phyloP scores from a whole-genome alignment of 176 grass and related monocot species.

The Phoenix roebelenii region DNA sequence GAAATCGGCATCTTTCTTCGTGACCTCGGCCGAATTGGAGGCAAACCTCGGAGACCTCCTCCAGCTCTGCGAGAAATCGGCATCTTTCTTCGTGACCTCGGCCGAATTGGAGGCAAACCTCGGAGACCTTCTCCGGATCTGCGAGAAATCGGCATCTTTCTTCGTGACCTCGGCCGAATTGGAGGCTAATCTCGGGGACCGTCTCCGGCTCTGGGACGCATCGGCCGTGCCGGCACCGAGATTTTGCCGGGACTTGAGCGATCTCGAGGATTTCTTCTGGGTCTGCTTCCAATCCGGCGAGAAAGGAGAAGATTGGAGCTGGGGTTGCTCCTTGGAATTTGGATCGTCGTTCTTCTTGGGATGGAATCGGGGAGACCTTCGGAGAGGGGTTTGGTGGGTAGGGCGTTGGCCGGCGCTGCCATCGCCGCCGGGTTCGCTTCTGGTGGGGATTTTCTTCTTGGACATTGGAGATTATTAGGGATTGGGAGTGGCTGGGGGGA shows the following conservation, averaged over 20 bases:
- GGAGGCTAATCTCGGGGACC: constrained; percentile 4
- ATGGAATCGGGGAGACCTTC: constrained; percentile 20
- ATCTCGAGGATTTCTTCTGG: not conserved
- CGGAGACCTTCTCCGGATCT: not conserved
- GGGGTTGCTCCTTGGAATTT: not conserved
- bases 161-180: not conserved
- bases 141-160: not conserved
- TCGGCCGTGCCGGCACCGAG: too few species aligned
- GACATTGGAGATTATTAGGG: too few species aligned
- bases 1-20: not conserved
- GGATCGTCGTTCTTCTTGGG: not conserved
- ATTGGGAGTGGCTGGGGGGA: too few species aligned
- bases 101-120: not conserved
- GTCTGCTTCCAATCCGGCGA: constrained; percentile 1
- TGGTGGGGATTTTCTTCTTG: too few species aligned
- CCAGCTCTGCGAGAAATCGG: not conserved
- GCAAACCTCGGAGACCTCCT: constrained; percentile 5
- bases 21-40: not conserved
- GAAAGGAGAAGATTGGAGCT: not conserved
- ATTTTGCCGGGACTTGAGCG: not conserved
- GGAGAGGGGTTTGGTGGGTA: not conserved
- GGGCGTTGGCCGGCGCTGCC: too few species aligned
- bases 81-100: not conserved
- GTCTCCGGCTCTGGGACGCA: not conserved
- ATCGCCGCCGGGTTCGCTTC: too few species aligned